A percentile compares a stretch with the other conserved stretches of the same genome.
These are phyloP conservation scores for Poa annua DNA, from an alignment of 176 grass and related monocot genomes.

Conservation along the genomic window DNA sequence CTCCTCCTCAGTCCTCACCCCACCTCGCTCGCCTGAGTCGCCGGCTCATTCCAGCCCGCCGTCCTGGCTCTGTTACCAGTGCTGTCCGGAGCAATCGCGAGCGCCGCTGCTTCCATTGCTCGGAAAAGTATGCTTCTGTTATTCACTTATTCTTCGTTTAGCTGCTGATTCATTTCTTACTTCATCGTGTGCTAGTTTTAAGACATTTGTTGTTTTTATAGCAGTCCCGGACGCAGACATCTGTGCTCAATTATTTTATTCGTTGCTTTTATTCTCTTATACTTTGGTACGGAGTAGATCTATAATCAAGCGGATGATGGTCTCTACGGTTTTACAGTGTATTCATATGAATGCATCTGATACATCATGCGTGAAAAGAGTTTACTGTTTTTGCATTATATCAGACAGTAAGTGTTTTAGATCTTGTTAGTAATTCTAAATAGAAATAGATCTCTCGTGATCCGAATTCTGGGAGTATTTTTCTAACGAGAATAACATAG, in stretches of 20 bases:
- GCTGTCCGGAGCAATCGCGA: neutral
- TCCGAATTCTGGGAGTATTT: neutral
- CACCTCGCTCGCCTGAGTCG: neutral
- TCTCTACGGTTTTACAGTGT: neutral
- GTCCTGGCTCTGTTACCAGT: neutral
- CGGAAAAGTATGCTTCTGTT: neutral
- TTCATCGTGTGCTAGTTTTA: neutral
- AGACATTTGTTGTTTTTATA: neutral
- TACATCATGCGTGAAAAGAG: neutral
- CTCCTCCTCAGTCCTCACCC: neutral
- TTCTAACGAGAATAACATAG: neutral
- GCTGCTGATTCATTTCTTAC: constrained; percentile 4
- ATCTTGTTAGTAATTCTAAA: neutral
- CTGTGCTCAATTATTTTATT: neutral
- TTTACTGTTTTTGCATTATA: neutral
- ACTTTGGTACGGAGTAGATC: neutral
- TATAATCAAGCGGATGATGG: neutral
- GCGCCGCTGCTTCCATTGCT: neutral
- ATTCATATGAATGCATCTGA: neutral
- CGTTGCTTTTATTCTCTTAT: neutral
- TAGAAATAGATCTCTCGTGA: neutral
- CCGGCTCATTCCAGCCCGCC: neutral
- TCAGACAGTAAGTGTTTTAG: neutral
- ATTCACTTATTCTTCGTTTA: neutral
- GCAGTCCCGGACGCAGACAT: neutral